Evolutionary conservation across 2,329 filamentous ascomycete genomes (phyloP).

Genomic region (Pestalotiopsis sp.): DNA sequence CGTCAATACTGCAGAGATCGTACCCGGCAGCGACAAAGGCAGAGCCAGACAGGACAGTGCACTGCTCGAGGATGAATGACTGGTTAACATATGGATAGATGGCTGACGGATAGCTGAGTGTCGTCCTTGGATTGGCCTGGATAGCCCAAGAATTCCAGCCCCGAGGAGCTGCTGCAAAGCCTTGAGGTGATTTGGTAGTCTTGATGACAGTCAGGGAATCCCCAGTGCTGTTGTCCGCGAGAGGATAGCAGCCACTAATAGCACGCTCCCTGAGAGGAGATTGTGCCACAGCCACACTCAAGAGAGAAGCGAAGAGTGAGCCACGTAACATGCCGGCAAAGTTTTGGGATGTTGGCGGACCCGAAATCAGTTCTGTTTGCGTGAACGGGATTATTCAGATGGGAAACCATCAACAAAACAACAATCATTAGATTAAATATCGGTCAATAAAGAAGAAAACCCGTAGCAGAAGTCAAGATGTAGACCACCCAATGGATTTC

Average conservation of each 20-base stretch:
- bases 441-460: no score
- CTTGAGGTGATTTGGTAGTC: slow-evolving; percentile 13
- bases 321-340: background rate
- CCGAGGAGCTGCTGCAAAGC: slow-evolving; percentile 20
- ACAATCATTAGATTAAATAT: no score
- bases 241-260: background rate
- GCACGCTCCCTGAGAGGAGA: background rate
- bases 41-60: slow-evolving; percentile 20
- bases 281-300: background rate
- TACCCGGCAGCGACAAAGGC: slow-evolving; percentile 23
- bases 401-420: no score
- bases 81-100: slow-evolving; percentile 19
- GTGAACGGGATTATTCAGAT: background rate
- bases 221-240: background rate
- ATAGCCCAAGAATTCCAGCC: slow-evolving; percentile 30
- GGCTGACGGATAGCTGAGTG: slow-evolving; percentile 15
- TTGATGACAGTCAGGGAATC: background rate
- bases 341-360: background rate
- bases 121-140: slow-evolving; percentile 21
- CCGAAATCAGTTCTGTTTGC: background rate
- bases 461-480: no score
- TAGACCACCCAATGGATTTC: no score
- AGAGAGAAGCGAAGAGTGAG: background rate
- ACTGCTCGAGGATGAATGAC: slow-evolving; percentile 23
- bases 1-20: slow-evolving; percentile 29